Base-by-base conservation (phyloP, 192 early-diverging fungal genomes). In the Linderina pennispora region DNA sequence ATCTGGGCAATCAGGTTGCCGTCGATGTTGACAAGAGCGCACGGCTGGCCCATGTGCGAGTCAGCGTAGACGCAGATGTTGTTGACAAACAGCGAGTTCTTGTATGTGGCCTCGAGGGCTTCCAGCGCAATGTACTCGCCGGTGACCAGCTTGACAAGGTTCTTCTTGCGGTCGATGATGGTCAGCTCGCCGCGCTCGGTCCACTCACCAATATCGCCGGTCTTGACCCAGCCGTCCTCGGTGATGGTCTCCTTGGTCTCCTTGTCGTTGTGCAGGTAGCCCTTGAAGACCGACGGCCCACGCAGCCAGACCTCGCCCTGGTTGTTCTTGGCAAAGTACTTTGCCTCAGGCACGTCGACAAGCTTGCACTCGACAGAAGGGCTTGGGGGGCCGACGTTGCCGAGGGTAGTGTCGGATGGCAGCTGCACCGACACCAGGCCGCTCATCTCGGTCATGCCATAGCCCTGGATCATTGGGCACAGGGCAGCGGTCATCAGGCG, bases 61-160 rank as follows among this genome's bases (percentile, higher is more conserved):
- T 95, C 85, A 14, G 80, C 85, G 53, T 81, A 80, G 13, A 90
- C 74, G 48, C 82, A 85, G 36, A 90, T 84, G 61, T 92, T 92
- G 65, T 79, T 72, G 43, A 94, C 84, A 58, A 74, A 83, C 9
- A 77, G 44, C 28, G 78, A 83, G 40, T 80, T 78, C 73, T 90
- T 91, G 83, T 98, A 98, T 4, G 89, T 77, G 14, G 90, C 78
- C 61, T 98, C 95, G 28, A 98, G 77, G 54, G 91, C 89, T 61
- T 98, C 95, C 19, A 98, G 65, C 5, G 95, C 95, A 73, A 98
- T 86, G 65, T 89, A 90, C 62, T 96, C 94, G 53, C 91, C 94
- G 55, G 86, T 80, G 10, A 80, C 74, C 41, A 93, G 71, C 56
- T 95, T 98, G 59, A 98, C 86, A 28, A 98, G 77, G 59, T 96